Percentiles rank a stretch among this genome's conserved stretches.
phyloP scores from a whole-genome alignment of 2,329 filamentous ascomycete species.

The Plenodomus biglobosus region DNA sequence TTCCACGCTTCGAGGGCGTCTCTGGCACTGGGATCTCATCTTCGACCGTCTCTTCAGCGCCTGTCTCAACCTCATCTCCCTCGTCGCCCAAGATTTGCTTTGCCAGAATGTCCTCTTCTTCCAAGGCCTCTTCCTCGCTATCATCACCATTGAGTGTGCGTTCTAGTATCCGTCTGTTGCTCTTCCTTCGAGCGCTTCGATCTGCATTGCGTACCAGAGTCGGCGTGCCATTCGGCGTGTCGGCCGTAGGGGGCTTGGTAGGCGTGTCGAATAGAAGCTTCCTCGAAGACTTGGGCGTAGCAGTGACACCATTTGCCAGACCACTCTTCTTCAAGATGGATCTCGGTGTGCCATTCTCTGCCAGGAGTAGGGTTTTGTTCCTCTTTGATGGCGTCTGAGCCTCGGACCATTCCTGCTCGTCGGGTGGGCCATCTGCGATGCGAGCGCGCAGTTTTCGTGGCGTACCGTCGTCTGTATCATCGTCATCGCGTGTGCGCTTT shows the following conservation, averaged over 20 bases:
- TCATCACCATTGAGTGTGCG: slow-evolving; percentile 64
- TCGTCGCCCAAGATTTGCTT: slow-evolving; percentile 67
- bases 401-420: slow-evolving; percentile 24
- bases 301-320: slow-evolving; percentile 20
- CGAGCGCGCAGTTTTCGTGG: slow-evolving; percentile 33
- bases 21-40: slow-evolving; percentile 48
- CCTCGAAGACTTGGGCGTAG: slow-evolving; percentile 49
- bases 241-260: slow-evolving; percentile 39
- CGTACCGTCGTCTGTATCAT: slow-evolving; percentile 22
- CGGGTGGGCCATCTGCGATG: slow-evolving; percentile 12
- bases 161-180: slow-evolving; percentile 73
- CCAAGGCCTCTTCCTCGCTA: slow-evolving; percentile 68
- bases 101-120: slow-evolving; percentile 67
- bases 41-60: slow-evolving; percentile 25
- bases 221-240: slow-evolving; percentile 55
- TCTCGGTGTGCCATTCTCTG: slow-evolving; percentile 34
- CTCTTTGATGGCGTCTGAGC: slow-evolving; percentile 37
- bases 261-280: slow-evolving; percentile 53
- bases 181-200: slow-evolving; percentile 84
- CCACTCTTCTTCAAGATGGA: slow-evolving; percentile 40
- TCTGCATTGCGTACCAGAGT: slow-evolving; percentile 71
- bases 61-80: slow-evolving; percentile 39
- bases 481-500: slow-evolving; percentile 35
- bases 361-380: slow-evolving; percentile 21
- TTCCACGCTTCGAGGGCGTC: slow-evolving; percentile 58